Conservation (phyloP, 352 stramenopile genomes). For the Phytophthora capsici region DNA sequence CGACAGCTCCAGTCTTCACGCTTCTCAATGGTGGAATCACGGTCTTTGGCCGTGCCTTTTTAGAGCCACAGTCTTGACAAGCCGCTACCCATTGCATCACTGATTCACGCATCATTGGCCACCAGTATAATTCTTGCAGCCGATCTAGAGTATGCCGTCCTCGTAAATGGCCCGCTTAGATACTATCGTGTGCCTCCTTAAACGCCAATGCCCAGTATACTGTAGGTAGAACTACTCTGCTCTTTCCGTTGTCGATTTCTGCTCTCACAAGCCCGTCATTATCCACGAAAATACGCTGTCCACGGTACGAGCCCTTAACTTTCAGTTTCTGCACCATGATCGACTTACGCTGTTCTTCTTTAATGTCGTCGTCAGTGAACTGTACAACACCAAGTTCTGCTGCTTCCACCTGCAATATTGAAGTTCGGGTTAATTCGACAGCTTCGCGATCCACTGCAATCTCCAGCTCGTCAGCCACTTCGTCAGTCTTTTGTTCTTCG, state of each 20-base stretch:
- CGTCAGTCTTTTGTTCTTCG: too few species aligned
- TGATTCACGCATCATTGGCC: neutral
- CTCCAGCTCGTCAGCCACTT: too few species aligned
- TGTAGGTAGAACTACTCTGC: neutral
- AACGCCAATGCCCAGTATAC: slow-evolving; percentile 8
- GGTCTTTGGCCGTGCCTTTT: neutral
- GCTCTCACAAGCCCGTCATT: neutral
- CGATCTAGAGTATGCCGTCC: neutral
- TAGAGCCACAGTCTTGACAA: slow-evolving; percentile 3
- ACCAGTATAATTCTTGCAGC: neutral
- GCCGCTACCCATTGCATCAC: neutral
- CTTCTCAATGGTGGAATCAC: slow-evolving; percentile 6
- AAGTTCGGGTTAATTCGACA: too few species aligned
- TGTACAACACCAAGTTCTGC: neutral
- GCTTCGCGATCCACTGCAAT: too few species aligned
- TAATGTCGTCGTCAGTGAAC: slow-evolving; percentile 3
- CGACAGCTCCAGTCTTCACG: neutral
- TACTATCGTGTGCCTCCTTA: slow-evolving; percentile 15
- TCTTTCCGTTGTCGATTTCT: neutral
- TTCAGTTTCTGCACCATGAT: neutral
- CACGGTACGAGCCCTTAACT: neutral
- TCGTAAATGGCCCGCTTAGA: slow-evolving; percentile 5
- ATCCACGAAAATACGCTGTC: neutral
- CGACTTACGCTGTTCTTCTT: neutral
- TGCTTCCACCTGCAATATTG: too few species aligned